phyloP scores from a whole-genome alignment of 345 rosid genomes.

The Excoecaria agallocha region DNA sequence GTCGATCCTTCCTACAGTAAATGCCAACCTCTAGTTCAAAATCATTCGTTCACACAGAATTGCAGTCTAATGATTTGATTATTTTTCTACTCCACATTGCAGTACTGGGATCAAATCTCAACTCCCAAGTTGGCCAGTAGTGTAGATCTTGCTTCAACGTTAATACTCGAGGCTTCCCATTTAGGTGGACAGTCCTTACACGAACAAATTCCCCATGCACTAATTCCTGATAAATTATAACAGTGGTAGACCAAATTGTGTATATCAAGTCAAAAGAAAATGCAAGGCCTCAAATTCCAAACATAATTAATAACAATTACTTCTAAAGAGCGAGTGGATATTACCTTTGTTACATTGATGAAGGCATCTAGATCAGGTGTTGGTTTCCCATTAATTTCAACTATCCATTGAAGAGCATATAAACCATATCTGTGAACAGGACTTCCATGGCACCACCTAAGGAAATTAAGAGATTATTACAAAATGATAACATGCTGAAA shows the following conservation, averaged over 20 bases:
- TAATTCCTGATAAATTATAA: conserved; percentile 50
- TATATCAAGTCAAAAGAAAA: not conserved
- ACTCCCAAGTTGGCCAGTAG: conserved; percentile 96
- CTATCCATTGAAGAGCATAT: conserved; percentile 92
- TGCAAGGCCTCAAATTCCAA: not conserved
- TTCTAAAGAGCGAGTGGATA: not conserved
- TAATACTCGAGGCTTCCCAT: conserved; percentile 85
- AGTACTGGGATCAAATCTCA: conserved; percentile 68
- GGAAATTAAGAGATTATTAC: not conserved
- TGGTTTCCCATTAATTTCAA: conserved; percentile 81
- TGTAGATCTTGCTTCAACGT: conserved; percentile 93
- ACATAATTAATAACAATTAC: not conserved
- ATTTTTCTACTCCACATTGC: conserved; percentile 67
- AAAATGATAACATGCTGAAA: not conserved
- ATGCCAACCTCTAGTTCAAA: not conserved
- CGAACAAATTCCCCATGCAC: conserved; percentile 86
- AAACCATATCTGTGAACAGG: conserved; percentile 87
- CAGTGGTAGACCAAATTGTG: not conserved
- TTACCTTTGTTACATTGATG: conserved; percentile 69
- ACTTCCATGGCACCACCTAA: conserved; percentile 93
- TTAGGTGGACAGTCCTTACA: conserved; percentile 71
- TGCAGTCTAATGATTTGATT: conserved; percentile 50
- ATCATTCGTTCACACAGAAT: not conserved
- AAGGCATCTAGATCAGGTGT: conserved; percentile 83
- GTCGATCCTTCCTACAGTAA: not conserved